Evolutionary conservation across 2,329 filamentous ascomycete species (phyloP).

Genomic region (Stenocarpella maydis): DNA sequence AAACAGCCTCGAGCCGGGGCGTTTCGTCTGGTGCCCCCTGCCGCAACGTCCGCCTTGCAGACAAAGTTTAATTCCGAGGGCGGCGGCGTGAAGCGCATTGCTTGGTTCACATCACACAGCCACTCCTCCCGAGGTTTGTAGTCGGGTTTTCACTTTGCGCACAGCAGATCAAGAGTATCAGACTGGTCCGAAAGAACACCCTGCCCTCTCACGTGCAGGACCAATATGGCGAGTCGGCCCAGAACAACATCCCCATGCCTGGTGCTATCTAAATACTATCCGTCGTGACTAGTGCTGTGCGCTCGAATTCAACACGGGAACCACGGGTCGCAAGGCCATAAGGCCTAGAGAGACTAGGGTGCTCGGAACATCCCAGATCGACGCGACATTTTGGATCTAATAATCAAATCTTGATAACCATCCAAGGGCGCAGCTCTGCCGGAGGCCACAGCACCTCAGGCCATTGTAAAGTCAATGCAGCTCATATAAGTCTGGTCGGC

Average conservation of each 20-base stretch:
- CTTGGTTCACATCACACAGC: no score
- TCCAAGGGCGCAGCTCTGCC: not conserved
- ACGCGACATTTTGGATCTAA: not conserved
- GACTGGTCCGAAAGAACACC: not conserved
- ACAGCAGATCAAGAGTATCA: not conserved
- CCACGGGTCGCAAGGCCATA: not conserved
- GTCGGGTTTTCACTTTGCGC: not conserved
- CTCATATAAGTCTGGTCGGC: slow-evolving; percentile 33
- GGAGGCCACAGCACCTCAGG: not conserved
- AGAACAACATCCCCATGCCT: no score
- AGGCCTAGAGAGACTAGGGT: no score
- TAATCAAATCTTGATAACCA: not conserved
- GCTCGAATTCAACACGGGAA: not conserved
- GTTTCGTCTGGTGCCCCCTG: slow-evolving; percentile 13
- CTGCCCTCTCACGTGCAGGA: not conserved
- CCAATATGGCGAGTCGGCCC: no score
- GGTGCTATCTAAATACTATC: no score
- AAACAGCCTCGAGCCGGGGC: not conserved
- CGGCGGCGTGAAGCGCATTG: not conserved
- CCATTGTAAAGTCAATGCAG: slow-evolving; percentile 35
- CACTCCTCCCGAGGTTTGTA: not conserved
- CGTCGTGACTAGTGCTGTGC: no score
- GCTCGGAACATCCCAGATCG: not conserved
- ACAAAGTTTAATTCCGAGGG: not conserved
- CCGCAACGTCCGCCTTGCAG: slow-evolving; percentile 4